Conservation (phyloP, 495 filamentous ascomycete genomes). For the Lasiosphaeriaceae sp. region DNA sequence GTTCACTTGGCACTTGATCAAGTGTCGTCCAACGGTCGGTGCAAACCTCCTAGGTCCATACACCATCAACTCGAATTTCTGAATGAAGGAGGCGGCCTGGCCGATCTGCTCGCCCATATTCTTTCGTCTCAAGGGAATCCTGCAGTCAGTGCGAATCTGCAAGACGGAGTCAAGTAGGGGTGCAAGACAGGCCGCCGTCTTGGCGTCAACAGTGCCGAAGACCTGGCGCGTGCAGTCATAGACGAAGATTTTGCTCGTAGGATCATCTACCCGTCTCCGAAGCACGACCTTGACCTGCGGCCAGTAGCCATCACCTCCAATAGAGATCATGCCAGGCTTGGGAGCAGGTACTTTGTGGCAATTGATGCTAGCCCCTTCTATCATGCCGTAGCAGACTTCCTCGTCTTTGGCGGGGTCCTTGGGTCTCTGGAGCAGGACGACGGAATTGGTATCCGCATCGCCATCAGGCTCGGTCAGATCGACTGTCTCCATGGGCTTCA, state of each 20-base stretch:
- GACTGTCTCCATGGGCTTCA: conserved; percentile 43
- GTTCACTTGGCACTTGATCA: conserved; percentile 61
- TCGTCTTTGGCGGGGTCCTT: conserved; percentile 36
- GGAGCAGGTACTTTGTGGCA: conserved; percentile 63
- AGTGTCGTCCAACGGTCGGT: conserved; percentile 56
- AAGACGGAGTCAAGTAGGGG: conserved; percentile 63
- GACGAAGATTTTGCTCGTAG: conserved; percentile 58
- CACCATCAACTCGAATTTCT: conserved; percentile 64
- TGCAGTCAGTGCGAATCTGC: conserved; percentile 61
- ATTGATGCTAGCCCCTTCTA: conserved; percentile 66
- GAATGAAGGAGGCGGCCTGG: conserved; percentile 48
- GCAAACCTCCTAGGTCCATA: conserved; percentile 73
- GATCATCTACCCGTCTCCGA: conserved; percentile 48
- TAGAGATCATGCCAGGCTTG: conserved; percentile 52
- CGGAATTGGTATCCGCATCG: too few relatives aligned
- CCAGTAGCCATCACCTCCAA: conserved; percentile 55
- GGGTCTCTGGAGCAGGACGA: conserved; percentile 39
- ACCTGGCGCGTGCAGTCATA: conserved; percentile 64
- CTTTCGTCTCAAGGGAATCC: conserved; percentile 59
- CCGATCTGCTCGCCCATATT: conserved; percentile 47
- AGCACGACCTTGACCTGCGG: conserved; percentile 69
- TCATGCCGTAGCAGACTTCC: conserved; percentile 81
- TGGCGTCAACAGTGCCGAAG: conserved; percentile 72
- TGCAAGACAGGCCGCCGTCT: conserved; percentile 62
- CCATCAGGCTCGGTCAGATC: conserved; percentile 63